These are phyloP conservation scores for Phialemonium atrogriseum DNA, from an alignment of 2,329 filamentous ascomycete species.

Conservation along the genomic window DNA sequence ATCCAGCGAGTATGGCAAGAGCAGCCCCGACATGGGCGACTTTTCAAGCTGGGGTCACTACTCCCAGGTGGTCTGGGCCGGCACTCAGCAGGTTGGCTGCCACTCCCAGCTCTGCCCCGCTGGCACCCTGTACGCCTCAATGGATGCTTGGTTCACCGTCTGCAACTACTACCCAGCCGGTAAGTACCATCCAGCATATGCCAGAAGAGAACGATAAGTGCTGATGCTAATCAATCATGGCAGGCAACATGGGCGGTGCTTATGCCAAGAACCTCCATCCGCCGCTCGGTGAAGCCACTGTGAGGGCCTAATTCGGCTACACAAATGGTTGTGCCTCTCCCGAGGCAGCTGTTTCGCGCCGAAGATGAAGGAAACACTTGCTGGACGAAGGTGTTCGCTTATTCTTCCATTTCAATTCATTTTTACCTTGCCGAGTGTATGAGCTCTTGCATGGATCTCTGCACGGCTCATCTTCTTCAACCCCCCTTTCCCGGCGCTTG, in stretches of 20 bases:
- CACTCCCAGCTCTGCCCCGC: constrained; percentile 44
- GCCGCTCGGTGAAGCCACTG: constrained; percentile 26
- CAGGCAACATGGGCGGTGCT: constrained; percentile 44
- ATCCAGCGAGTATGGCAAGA: constrained; percentile 47
- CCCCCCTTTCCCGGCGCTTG: too few species aligned
- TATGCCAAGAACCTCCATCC: constrained; percentile 42
- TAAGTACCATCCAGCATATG: constrained; percentile 31
- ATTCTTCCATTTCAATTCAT: too few species aligned
- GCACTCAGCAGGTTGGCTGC: constrained; percentile 55
- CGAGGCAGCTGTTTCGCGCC: too few species aligned
- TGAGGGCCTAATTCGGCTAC: constrained; percentile 16
- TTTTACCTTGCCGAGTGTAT: too few species aligned
- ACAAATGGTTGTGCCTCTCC: too few species aligned
- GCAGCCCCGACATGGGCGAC: constrained; percentile 49
- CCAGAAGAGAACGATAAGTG: neutral
- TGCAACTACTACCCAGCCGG: constrained; percentile 79
- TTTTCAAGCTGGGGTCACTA: constrained; percentile 69
- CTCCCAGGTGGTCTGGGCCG: constrained; percentile 65
- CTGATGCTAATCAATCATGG: constrained; percentile 8
- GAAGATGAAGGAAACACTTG: too few species aligned
- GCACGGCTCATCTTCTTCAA: too few species aligned
- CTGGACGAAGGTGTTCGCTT: too few species aligned
- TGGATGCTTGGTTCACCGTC: constrained; percentile 67
- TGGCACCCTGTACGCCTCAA: constrained; percentile 34
- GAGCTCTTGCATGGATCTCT: too few species aligned